phyloP scores from a whole-genome alignment of 768 basidiomycete genomes.

The Suillus cothurnatus region DNA sequence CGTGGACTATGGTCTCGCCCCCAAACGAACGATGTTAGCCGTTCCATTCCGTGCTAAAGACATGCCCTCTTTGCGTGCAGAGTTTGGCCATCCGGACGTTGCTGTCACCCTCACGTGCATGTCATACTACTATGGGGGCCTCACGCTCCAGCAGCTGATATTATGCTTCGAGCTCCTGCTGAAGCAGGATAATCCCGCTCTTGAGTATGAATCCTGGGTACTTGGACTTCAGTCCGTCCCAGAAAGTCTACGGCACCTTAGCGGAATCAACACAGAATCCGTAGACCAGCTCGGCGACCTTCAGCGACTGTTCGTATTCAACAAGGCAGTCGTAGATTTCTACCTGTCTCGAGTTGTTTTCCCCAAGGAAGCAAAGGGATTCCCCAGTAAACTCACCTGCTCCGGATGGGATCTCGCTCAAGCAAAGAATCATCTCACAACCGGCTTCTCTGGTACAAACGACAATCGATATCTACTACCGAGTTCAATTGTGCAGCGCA shows the following conservation, averaged over 20 bases:
- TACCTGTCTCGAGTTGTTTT: constrained; percentile 30
- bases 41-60: constrained; percentile 1
- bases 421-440: constrained; percentile 12
- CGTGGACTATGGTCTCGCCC: background rate
- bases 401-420: constrained; percentile 31
- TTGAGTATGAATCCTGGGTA: background rate
- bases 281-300: constrained; percentile 9
- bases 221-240: background rate
- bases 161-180: background rate
- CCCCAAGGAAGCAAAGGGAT: constrained; percentile 30
- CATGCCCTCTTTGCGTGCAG: background rate
- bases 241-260: background rate
- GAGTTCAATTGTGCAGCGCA: background rate
- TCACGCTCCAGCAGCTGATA: background rate
- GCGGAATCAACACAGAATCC: background rate
- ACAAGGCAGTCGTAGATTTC: constrained; percentile 27
- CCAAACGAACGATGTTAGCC: background rate
- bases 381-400: constrained; percentile 26
- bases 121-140: background rate
- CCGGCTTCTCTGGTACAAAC: constrained; percentile 32
- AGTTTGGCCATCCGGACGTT: constrained; percentile 1
- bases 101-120: background rate
- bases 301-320: constrained; percentile 20
- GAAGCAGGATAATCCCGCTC: background rate
- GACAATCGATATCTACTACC: constrained; percentile 26